These are phyloP conservation scores for Puccinia polysora DNA, from an alignment of 1,284 basidiomycete species.

Conservation along the genomic window DNA sequence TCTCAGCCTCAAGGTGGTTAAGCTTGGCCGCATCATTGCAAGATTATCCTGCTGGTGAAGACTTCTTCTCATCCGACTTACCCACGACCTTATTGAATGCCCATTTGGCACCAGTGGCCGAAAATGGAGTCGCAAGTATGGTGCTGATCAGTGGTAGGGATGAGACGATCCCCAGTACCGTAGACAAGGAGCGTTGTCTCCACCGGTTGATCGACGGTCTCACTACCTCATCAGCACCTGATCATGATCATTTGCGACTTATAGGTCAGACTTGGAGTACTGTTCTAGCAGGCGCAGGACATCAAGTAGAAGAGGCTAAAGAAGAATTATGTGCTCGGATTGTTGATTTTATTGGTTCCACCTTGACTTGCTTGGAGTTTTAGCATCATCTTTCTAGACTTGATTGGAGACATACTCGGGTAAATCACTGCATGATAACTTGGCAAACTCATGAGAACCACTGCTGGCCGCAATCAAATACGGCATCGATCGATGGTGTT, in stretches of 20 bases:
- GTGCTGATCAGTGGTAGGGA: conserved; percentile 26
- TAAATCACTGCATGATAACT: background rate
- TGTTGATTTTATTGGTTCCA: conserved; percentile 20
- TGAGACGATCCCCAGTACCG: conserved; percentile 14
- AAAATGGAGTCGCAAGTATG: background rate
- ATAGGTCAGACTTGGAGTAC: conserved; percentile 14
- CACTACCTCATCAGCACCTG: background rate
- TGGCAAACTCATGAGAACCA: no score
- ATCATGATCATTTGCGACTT: conserved; percentile 8
- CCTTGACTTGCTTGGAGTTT: background rate
- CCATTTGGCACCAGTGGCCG: background rate
- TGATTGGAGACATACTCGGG: background rate
- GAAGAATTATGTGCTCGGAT: conserved; percentile 20
- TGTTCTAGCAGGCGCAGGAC: conserved; percentile 19
- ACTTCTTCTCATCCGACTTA: conserved; percentile 40
- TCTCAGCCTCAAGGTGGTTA: conserved; percentile 35
- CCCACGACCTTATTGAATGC: background rate
- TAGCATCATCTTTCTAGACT: background rate
- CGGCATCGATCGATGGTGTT: background rate
- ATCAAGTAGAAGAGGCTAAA: conserved; percentile 21
- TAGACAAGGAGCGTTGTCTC: conserved; percentile 22
- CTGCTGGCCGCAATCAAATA: no score
- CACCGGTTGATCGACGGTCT: background rate
- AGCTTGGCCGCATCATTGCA: conserved; percentile 13
- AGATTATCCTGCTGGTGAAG: conserved; percentile 24